phyloP scores from a whole-genome alignment of 371 early-diverging fungal species.

The Mucor indicus region DNA sequence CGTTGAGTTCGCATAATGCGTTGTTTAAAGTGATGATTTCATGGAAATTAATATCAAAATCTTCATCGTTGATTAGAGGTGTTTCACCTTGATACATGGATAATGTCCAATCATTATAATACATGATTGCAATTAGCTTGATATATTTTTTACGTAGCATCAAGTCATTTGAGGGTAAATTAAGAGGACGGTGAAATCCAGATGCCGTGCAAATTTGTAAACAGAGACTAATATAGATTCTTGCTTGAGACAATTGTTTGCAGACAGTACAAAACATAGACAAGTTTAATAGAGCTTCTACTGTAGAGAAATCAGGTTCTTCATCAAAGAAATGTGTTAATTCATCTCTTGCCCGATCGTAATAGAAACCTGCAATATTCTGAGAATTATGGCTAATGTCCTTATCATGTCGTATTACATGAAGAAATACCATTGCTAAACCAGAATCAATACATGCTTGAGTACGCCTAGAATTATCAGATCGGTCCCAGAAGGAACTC shows the following conservation, averaged over 20 bases:
- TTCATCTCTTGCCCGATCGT: conserved; percentile 27
- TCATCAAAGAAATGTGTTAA: conserved; percentile 36
- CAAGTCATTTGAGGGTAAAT: conserved; percentile 14
- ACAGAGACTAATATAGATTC: conserved; percentile 28
- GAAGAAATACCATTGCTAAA: conserved; percentile 31
- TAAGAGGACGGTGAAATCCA: conserved; percentile 9
- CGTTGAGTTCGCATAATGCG: conserved; percentile 1
- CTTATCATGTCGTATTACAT: conserved; percentile 33
- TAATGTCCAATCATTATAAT: conserved; percentile 22
- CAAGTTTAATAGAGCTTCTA: conserved; percentile 29
- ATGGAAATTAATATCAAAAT: conserved; percentile 28
- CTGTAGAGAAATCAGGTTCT: conserved; percentile 21
- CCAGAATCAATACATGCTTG: conserved; percentile 32
- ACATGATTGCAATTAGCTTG: conserved; percentile 23
- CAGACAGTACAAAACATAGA: conserved; percentile 28
- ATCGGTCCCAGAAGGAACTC: conserved; percentile 31
- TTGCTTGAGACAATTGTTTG: conserved; percentile 30
- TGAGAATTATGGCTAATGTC: conserved; percentile 22
- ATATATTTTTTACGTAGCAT: conserved; percentile 19
- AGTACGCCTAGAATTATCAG: conserved; percentile 22
- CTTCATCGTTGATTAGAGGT: conserved; percentile 15
- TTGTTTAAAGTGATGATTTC: conserved; percentile 22
- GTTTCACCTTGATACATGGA: conserved; percentile 19
- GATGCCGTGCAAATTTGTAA: conserved; percentile 24
- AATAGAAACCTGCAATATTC: conserved; percentile 29